phyloP scores from a whole-genome alignment of 495 filamentous ascomycete genomes.

The Trichocladium uniseriatum region DNA sequence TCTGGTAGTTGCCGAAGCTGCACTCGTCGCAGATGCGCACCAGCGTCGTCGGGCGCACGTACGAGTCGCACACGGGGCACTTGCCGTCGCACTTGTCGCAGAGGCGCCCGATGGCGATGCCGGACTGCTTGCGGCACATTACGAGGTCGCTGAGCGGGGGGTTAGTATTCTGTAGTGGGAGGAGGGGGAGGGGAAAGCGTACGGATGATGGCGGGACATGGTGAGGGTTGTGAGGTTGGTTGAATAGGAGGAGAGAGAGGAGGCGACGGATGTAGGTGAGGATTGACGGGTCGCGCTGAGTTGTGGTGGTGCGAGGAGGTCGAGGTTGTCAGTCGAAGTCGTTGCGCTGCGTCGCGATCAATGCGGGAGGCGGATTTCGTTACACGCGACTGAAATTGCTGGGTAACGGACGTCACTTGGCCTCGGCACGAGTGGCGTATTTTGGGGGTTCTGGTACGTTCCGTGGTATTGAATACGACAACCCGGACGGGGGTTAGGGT shows the following conservation, averaged over 20 bases:
- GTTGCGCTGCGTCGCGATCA: background rate
- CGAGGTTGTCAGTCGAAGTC: background rate
- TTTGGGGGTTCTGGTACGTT: conserved; percentile 6
- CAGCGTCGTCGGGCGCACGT: conserved; percentile 94
- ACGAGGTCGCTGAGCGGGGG: conserved; percentile 69
- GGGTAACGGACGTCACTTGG: conserved; percentile 3
- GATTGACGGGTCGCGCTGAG: background rate
- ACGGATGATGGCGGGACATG: conserved; percentile 35
- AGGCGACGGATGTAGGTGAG: background rate
- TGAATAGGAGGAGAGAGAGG: background rate
- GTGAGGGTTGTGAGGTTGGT: background rate
- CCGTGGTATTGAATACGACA: background rate
- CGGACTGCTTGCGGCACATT: conserved; percentile 98
- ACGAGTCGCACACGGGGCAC: conserved; percentile 97
- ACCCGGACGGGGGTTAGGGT: background rate
- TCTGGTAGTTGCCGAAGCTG: conserved; percentile 99
- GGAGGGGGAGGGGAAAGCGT: conserved; percentile 3
- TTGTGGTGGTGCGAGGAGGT: background rate
- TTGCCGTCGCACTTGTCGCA: conserved; percentile 99
- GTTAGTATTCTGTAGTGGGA: conserved; percentile 8
- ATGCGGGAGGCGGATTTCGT: background rate
- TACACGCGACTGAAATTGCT: conserved; percentile 7
- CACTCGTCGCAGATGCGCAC: conserved; percentile 99
- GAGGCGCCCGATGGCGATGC: conserved; percentile 95
- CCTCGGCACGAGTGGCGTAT: background rate